A percentile compares a stretch with the other conserved stretches of the same genome.
These are phyloP conservation scores for Ganoderma resinaceum DNA, from an alignment of 1,284 basidiomycete genomes.

Conservation along the genomic window DNA sequence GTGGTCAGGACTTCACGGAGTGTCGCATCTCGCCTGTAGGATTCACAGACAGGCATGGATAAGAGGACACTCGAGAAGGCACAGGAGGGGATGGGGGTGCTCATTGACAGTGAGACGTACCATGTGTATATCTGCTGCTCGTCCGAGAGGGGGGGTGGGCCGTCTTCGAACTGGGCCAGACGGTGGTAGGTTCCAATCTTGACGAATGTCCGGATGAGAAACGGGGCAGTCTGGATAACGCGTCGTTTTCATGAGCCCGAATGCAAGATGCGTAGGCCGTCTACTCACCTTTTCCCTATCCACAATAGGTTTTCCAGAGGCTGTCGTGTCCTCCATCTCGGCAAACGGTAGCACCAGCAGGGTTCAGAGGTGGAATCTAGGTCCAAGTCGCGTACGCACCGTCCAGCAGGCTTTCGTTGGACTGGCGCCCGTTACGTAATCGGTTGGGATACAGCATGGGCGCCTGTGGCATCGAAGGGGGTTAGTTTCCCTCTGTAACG, in stretches of 20 bases:
- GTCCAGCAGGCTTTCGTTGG: neutral
- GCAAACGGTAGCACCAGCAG: neutral
- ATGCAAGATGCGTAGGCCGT: neutral
- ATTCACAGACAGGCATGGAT: neutral
- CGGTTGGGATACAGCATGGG: neutral
- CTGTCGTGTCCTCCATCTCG: conserved; percentile 37
- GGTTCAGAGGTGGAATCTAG: neutral
- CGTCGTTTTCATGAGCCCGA: neutral
- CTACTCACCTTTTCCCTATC: conserved; percentile 47
- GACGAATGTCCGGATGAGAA: conserved; percentile 81
- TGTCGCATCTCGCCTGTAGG: conserved; percentile 78
- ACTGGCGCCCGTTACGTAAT: conserved; percentile 5
- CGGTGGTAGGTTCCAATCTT: conserved; percentile 81
- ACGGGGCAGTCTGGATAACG: conserved; percentile 67
- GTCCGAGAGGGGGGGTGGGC: conserved; percentile 73
- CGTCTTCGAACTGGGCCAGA: conserved; percentile 74
- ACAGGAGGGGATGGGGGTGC: neutral
- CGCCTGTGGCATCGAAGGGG: neutral
- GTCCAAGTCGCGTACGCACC: neutral
- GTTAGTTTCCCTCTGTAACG: neutral
- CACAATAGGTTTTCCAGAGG: conserved; percentile 41
- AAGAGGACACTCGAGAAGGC: neutral
- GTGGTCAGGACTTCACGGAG: conserved; percentile 78
- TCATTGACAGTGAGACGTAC: conserved; percentile 44
- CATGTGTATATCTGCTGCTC: conserved; percentile 83